phyloP scores from a whole-genome alignment of 768 basidiomycete genomes.

The Tephrocybe sp. region DNA sequence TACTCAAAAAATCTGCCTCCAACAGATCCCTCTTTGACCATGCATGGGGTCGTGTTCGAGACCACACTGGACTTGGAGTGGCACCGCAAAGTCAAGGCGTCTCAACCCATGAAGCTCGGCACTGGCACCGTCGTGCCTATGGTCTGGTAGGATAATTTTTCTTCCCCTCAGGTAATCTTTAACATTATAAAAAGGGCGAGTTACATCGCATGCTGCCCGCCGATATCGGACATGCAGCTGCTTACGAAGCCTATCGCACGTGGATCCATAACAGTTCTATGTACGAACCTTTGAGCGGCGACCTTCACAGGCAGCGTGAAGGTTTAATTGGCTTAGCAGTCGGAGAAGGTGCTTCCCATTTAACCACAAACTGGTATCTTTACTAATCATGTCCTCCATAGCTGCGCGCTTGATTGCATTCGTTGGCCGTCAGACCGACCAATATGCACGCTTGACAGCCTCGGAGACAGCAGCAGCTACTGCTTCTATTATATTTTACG shows the following conservation, averaged over 20 bases:
- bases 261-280: conserved; percentile 60
- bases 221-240: conserved; percentile 76
- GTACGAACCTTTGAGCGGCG: conserved; percentile 55
- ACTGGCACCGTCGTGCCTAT: conserved; percentile 69
- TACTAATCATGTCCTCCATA: conserved; percentile 24
- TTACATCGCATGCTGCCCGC: conserved; percentile 49
- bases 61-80: conserved; percentile 33
- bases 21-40: conserved; percentile 57
- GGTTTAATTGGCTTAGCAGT: conserved; percentile 66
- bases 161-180: background rate
- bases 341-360: conserved; percentile 55
- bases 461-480: conserved; percentile 71
- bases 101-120: conserved; percentile 57
- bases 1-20: conserved; percentile 29
- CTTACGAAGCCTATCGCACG: conserved; percentile 72
- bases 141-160: conserved; percentile 40
- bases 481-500: conserved; percentile 57
- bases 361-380: background rate
- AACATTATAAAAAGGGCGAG: conserved; percentile 40
- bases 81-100: conserved; percentile 39
- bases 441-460: conserved; percentile 47
- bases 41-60: conserved; percentile 48
- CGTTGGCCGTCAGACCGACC: conserved; percentile 42
- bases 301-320: conserved; percentile 63
- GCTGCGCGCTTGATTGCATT: conserved; percentile 59